A percentile compares a stretch with the other conserved stretches of the same genome.
phyloP scores from a whole-genome alignment of 2,329 filamentous ascomycete genomes.

The Coniella vitis region DNA sequence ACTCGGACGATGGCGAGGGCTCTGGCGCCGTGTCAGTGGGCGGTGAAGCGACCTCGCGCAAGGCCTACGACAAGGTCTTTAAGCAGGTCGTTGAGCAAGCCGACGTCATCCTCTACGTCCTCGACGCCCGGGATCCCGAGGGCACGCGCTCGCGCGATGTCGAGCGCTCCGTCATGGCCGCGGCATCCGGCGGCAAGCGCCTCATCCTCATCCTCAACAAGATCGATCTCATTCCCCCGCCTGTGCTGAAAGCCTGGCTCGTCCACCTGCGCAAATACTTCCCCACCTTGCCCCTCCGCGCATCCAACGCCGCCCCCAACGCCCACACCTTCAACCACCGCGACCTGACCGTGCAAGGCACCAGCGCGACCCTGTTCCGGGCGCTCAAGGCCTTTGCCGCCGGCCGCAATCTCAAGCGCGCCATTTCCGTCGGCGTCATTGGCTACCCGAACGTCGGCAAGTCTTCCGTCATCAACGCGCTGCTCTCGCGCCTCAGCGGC shows the following conservation, averaged over 20 bases:
- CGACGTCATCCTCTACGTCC: constrained; percentile 86
- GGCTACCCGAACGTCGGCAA: constrained; percentile 96
- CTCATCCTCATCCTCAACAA: constrained; percentile 93
- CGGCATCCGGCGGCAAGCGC: constrained; percentile 73
- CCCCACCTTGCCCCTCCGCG: constrained; percentile 82
- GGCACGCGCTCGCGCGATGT: constrained; percentile 86
- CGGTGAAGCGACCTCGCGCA: constrained; percentile 60
- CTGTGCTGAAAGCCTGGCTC: constrained; percentile 80
- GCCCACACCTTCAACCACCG: constrained; percentile 90
- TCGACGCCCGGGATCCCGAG: constrained; percentile 86
- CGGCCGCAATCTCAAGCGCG: constrained; percentile 76
- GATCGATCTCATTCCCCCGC: constrained; percentile 81
- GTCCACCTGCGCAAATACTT: constrained; percentile 79
- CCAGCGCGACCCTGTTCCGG: constrained; percentile 76
- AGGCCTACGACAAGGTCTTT: constrained; percentile 92
- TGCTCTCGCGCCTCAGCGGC: constrained; percentile 68
- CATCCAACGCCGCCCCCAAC: constrained; percentile 74
- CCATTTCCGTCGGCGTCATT: constrained; percentile 86
- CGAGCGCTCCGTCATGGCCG: constrained; percentile 86
- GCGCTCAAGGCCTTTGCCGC: constrained; percentile 86
- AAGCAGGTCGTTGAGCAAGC: constrained; percentile 85
- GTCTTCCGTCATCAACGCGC: constrained; percentile 91
- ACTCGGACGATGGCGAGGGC: constrained; percentile 50
- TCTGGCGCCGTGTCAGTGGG: constrained; percentile 43
- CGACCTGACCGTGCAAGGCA: constrained; percentile 78